phyloP scores from a whole-genome alignment of 352 stramenopile genomes.

The Halophytophthora polymorphica region DNA sequence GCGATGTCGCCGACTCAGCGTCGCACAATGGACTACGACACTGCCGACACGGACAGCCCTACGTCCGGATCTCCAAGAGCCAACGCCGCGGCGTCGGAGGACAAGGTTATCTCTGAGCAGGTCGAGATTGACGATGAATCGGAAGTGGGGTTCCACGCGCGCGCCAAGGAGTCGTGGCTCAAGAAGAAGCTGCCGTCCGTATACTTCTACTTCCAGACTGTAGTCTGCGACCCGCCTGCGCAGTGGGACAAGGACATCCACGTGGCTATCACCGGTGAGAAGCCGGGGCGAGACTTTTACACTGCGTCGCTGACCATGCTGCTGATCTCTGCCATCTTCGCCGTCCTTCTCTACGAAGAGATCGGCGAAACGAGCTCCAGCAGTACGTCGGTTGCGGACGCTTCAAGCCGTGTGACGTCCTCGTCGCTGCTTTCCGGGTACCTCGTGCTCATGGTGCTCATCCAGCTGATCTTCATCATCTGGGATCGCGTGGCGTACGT shows the following conservation, averaged over 20 bases:
- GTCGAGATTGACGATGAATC: slow-evolving; percentile 57
- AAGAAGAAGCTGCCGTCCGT: slow-evolving; percentile 45
- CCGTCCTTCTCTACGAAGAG: slow-evolving; percentile 73
- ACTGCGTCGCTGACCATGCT: slow-evolving; percentile 59
- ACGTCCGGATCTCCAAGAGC: slow-evolving; percentile 16
- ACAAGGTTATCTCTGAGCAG: slow-evolving; percentile 47
- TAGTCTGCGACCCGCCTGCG: slow-evolving; percentile 59
- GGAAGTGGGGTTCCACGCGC: slow-evolving; percentile 32
- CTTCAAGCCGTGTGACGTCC: slow-evolving; percentile 51
- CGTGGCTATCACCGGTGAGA: slow-evolving; percentile 69
- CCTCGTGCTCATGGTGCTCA: slow-evolving; percentile 77
- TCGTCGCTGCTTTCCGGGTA: slow-evolving; percentile 84
- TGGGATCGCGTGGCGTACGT: slow-evolving; percentile 86
- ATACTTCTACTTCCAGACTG: slow-evolving; percentile 55
- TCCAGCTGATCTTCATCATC: slow-evolving; percentile 79
- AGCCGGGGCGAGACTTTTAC: slow-evolving; percentile 78
- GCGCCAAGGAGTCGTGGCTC: slow-evolving; percentile 54
- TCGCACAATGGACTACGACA: slow-evolving; percentile 17
- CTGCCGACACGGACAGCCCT: slow-evolving; percentile 4
- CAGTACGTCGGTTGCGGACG: slow-evolving; percentile 32
- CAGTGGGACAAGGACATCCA: slow-evolving; percentile 89
- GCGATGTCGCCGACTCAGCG: slow-evolving; percentile 19
- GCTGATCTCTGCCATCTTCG: slow-evolving; percentile 65
- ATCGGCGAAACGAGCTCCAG: slow-evolving; percentile 57
- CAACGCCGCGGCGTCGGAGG: slow-evolving; percentile 4